Evolutionary conservation across 1,139 yeast genomes (phyloP).

Genomic region (Blastobotrys raffinosifermentans): DNA sequence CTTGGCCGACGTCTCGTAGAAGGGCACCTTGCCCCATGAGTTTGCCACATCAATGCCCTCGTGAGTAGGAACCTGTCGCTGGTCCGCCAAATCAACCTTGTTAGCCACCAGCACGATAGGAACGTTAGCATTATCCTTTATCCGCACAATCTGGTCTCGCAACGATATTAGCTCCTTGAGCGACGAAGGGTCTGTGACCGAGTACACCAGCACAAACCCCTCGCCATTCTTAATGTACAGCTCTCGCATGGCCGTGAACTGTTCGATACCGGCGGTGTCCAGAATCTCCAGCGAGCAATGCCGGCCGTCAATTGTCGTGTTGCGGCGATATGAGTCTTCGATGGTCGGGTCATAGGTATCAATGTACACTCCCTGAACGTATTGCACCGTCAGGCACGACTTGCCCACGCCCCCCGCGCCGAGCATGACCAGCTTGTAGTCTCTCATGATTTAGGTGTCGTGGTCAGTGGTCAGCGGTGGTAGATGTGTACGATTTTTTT

Average conservation of each 20-base stretch:
- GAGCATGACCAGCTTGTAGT: slow-evolving; percentile 80
- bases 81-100: slow-evolving; percentile 64
- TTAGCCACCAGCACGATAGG: slow-evolving; percentile 42
- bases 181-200: slow-evolving; percentile 78
- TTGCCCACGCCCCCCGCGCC: slow-evolving; percentile 99
- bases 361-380: slow-evolving; percentile 46
- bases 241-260: slow-evolving; percentile 58
- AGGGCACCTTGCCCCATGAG: slow-evolving; percentile 90
- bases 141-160: slow-evolving; percentile 84
- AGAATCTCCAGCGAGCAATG: slow-evolving; percentile 38
- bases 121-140: slow-evolving; percentile 50
- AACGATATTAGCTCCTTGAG: slow-evolving; percentile 73
- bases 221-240: slow-evolving; percentile 44
- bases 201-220: slow-evolving; percentile 57
- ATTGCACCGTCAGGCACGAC: slow-evolving; percentile 66
- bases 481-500: slow-evolving; percentile 2
- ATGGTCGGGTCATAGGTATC: slow-evolving; percentile 97
- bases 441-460: slow-evolving; percentile 18
- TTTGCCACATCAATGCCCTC: slow-evolving; percentile 60
- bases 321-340: slow-evolving; percentile 50
- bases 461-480: no score
- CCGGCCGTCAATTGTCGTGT: slow-evolving; percentile 35
- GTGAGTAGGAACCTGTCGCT: slow-evolving; percentile 43
- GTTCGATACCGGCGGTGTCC: slow-evolving; percentile 45
- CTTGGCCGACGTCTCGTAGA: slow-evolving; percentile 74